Conservation (phyloP, 1,284 basidiomycete genomes). For the Cryptococcus sp. region DNA sequence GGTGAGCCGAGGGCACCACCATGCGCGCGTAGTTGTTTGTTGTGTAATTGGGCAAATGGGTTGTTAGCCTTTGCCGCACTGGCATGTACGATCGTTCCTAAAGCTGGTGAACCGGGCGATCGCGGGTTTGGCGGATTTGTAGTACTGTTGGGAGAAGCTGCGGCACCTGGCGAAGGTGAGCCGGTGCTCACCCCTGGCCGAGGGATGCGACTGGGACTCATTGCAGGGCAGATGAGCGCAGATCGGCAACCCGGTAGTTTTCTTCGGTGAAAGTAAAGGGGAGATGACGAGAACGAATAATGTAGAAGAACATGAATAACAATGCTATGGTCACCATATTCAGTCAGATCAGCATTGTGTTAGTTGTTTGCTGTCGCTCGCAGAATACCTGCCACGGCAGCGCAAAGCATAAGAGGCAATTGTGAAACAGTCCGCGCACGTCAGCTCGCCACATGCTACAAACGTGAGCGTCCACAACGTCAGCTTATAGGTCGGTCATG, state of each 20-base stretch:
- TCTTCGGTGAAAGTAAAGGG: no score
- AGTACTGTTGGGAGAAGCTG: slow-evolving; percentile 4
- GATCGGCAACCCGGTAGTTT: no score
- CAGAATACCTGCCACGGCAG: neutral
- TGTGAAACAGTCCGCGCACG: slow-evolving; percentile 11
- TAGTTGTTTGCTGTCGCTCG: neutral
- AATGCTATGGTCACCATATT: neutral
- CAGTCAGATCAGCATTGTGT: neutral
- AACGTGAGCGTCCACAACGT: slow-evolving; percentile 3
- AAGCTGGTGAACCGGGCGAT: slow-evolving; percentile 3
- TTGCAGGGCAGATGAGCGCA: neutral
- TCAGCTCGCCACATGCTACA: slow-evolving; percentile 18
- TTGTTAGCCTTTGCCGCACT: slow-evolving; percentile 10
- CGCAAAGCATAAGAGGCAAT: neutral
- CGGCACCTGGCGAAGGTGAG: slow-evolving; percentile 7
- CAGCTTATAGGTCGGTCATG: neutral
- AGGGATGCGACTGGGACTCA: slow-evolving; percentile 34
- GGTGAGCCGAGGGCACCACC: neutral
- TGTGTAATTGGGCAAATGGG: slow-evolving; percentile 17
- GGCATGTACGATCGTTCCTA: slow-evolving; percentile 14
- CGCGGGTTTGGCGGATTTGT: neutral
- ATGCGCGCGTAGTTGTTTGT: neutral
- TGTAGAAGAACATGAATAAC: slow-evolving; percentile 2
- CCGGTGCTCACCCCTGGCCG: slow-evolving; percentile 17
- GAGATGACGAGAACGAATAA: no score